Evolutionary conservation across 306 rosid genomes (phyloP), one percentile per base, ranked within the genome.

Genomic region (Rosa multiflora): DNA sequence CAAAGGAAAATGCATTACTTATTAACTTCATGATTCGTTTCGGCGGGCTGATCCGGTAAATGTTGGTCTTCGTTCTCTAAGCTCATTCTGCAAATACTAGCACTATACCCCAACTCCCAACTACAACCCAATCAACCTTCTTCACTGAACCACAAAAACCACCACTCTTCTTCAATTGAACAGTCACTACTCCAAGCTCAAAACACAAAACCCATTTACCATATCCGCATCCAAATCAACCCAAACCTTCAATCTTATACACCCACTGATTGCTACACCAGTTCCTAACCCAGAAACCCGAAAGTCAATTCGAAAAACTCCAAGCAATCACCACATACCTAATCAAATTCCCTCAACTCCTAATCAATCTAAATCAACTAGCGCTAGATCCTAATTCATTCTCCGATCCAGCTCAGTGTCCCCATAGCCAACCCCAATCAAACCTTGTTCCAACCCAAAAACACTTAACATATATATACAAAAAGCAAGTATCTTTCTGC

Each of bases 51-150:
- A 77, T 84, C 88, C 80, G 78, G 53, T 59, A 69, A 82, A 76
- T 42, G 80, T 20, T 77, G 79, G 35, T 83, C 92, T 70, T 87
- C 92, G 42, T 67, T 90, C 87, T 82, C 92, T 48, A 82, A 83
- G 87, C 92, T 91, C 99, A 96, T 96, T 89, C 63, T 88, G 88
- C 66, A 47, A 70, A 67, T 21, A 73, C 84, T 84, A 79, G 40
- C 82, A 78, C 26, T 75, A 70, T 70, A 75, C 10, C 73, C 78
- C 53, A 62, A 83, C 81, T 47, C 79, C 62, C 12, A 83, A 66
- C 70, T 1, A 3, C 21, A 6, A 37, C 46, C 75, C 23, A 70
- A 82, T 78, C 77, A 79, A 78, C 56, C 56, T n/a, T 26, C 68
- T 44, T 44, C 71, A 56, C 83, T 75, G 69, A 84, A 76, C 72